These are phyloP conservation scores for Tieghemiomyces parasiticus DNA, from an alignment of 192 early-diverging fungal genomes.

Conservation along the genomic window DNA sequence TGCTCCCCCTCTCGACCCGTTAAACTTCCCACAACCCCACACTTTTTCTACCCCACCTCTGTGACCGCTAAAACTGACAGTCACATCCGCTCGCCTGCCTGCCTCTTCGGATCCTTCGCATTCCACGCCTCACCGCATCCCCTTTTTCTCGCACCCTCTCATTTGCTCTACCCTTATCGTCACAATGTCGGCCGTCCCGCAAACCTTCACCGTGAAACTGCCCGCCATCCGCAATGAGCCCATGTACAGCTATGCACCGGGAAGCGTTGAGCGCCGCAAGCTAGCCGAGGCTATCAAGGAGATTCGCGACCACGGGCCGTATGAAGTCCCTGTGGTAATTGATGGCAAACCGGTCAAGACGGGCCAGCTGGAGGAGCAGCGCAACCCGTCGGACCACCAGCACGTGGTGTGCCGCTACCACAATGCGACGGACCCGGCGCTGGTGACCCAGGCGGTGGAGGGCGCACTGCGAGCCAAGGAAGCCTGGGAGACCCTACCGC, in stretches of 20 bases:
- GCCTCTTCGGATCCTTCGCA: too few species aligned
- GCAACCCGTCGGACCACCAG: conserved; percentile 71
- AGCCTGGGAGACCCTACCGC: conserved; percentile 84
- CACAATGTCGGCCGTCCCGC: conserved; percentile 33
- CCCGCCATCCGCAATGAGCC: conserved; percentile 80
- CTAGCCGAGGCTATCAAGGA: conserved; percentile 67
- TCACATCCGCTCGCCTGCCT: too few species aligned
- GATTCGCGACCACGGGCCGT: conserved; percentile 45
- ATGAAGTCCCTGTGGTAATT: conserved; percentile 69
- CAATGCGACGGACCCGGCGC: conserved; percentile 49
- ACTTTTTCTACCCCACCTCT: too few species aligned
- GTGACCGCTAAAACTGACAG: too few species aligned
- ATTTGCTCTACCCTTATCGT: too few species aligned
- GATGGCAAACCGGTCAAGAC: conserved; percentile 72
- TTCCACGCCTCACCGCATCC: neutral
- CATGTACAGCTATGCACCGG: conserved; percentile 64
- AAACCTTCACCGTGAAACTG: conserved; percentile 63
- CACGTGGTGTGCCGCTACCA: conserved; percentile 68
- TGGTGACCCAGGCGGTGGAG: conserved; percentile 70
- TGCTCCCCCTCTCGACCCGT: too few species aligned
- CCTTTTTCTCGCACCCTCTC: neutral
- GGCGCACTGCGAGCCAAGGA: conserved; percentile 70
- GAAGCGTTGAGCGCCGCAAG: conserved; percentile 50
- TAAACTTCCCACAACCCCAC: too few species aligned
- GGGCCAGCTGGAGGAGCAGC: conserved; percentile 51